A percentile compares a stretch with the other conserved stretches of the same genome.
Evolutionary conservation across 306 rosid species (phyloP).

Genomic region (Malus orientalis): DNA sequence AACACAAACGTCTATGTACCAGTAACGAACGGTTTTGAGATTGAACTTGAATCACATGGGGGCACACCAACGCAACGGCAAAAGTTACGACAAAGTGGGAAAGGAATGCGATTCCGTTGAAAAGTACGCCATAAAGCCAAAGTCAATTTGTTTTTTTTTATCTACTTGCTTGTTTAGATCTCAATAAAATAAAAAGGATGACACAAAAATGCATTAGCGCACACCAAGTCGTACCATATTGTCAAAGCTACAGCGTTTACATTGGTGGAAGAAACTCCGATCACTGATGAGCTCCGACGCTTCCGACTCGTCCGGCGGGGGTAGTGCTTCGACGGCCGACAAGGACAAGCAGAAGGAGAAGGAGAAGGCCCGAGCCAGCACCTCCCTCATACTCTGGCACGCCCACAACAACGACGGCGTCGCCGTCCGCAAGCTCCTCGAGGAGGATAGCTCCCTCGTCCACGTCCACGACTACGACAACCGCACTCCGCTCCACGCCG

Average conservation of each 20-base stretch:
- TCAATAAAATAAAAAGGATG: too few relatives aligned
- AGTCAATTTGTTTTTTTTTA: background rate
- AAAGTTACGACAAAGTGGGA: background rate
- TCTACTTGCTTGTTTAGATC: background rate
- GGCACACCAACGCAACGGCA: background rate
- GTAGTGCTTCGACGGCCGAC: background rate
- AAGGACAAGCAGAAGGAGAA: constrained; percentile 66
- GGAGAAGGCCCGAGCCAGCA: constrained; percentile 82
- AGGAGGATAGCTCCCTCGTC: constrained; percentile 77
- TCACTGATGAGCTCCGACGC: constrained; percentile 50
- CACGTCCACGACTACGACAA: constrained; percentile 78
- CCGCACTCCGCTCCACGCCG: constrained; percentile 91
- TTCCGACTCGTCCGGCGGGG: constrained; percentile 21
- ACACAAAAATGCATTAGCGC: background rate
- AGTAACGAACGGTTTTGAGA: too few relatives aligned
- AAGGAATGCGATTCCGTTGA: constrained; percentile 18
- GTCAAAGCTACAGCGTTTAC: background rate
- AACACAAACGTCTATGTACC: too few relatives aligned
- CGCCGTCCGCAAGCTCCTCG: constrained; percentile 90
- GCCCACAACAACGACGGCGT: constrained; percentile 82
- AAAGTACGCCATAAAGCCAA: constrained; percentile 10
- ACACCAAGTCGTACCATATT: background rate
- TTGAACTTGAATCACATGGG: background rate
- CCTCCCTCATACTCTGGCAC: constrained; percentile 90
- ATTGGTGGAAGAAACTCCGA: background rate